phyloP scores from a whole-genome alignment of 1,284 basidiomycete species.

The Ganoderma resinaceum region DNA sequence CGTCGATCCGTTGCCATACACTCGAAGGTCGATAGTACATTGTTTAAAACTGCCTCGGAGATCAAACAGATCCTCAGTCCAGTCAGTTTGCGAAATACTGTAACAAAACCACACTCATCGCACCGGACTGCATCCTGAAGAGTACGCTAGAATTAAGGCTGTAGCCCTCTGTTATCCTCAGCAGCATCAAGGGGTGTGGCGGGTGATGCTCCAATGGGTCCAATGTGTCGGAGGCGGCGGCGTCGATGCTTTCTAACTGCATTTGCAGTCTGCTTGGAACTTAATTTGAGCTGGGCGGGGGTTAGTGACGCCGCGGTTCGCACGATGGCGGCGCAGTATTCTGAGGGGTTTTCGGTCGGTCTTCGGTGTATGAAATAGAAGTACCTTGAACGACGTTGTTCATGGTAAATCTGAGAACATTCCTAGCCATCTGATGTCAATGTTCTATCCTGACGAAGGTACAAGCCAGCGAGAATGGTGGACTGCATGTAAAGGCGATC shows the following conservation, averaged over 20 bases:
- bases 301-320: not conserved
- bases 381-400: not conserved
- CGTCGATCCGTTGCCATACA: not conserved
- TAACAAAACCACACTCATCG: not conserved
- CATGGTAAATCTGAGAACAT: not conserved
- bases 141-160: not conserved
- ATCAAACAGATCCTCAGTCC: not conserved
- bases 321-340: not conserved
- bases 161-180: not conserved
- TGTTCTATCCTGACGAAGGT: not conserved
- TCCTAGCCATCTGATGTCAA: not conserved
- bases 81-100: not conserved
- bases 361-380: not conserved
- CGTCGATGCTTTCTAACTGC: not conserved
- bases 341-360: not conserved
- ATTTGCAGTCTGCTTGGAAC: conserved; percentile 1
- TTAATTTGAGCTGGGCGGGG: conserved; percentile 1
- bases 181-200: not conserved
- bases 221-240: not conserved
- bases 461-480: not conserved
- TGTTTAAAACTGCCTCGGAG: conserved; percentile 1
- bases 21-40: not conserved
- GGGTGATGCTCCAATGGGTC: conserved; percentile 2
- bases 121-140: not conserved
- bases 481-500: not conserved